Base-by-base conservation (phyloP, 2,329 filamentous ascomycete genomes). In the Phialophora tarda region DNA sequence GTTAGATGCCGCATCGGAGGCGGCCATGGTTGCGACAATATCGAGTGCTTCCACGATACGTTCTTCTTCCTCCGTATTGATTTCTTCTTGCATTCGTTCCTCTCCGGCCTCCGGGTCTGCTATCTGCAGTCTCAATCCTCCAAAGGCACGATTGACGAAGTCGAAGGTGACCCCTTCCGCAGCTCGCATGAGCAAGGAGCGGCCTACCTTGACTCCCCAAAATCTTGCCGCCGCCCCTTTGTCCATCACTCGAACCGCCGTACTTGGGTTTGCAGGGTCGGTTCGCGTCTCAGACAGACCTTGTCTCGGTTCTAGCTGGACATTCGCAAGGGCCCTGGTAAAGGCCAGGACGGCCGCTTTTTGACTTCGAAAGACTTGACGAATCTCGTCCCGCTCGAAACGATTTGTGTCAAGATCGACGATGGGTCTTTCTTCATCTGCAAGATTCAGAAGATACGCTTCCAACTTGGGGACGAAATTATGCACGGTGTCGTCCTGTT, bases 71-170 rank as follows among this genome's bases (percentile, higher is more conserved):
- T 81, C 75, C 1, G 80, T 72, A 65, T 83, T 78, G 24, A 85
- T 80, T 55, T 85, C 81, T 62, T 82, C 79, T 67, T 84, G 82
- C 10, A 75, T 72, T 54, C 77, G 76, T 69, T 85, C 84, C 69
- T 85, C 84, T 64, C 80, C 77, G 0, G 76, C 78, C 57, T 79
- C 71, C 68, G 79, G 72, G 24, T 75, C 30, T n/a, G 63, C 55
- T 12, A 56, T 72, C 1, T 78, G 76, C 12, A 81, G 78, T 5
- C 83, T 83, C n/a, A 84, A 74, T 0, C 87, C 88, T 34, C 87
- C 87, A 76, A 88, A 89, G 3, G 86, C 85, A 34, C 82, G 81
- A 72, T 88, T 86, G 23, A 88, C 83, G 68, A 83, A 83, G 17
- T 80, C 78, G 74, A 85, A 88, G 50, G 84, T 84, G 54, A 89